These are phyloP conservation scores for Fusarium dlaminii DNA, from an alignment of 2,329 filamentous ascomycete genomes.

Conservation along the genomic window DNA sequence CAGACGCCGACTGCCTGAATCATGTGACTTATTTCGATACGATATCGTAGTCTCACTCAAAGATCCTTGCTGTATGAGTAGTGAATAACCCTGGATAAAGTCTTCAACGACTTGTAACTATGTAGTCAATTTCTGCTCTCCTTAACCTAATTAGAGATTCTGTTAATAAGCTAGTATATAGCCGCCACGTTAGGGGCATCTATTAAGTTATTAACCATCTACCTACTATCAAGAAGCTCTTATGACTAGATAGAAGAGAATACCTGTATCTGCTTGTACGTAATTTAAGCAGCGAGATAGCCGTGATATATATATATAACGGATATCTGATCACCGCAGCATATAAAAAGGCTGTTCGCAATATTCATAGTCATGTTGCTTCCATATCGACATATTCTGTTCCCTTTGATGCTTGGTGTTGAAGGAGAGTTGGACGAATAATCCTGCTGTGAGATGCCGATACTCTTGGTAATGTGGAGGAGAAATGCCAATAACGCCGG, in stretches of 20 bases:
- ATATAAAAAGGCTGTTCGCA: background rate
- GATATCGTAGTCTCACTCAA: too few species aligned
- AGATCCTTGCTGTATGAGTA: too few species aligned
- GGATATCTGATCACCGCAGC: background rate
- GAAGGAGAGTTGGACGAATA: background rate
- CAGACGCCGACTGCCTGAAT: too few species aligned
- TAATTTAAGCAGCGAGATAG: background rate
- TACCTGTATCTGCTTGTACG: background rate
- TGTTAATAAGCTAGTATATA: background rate
- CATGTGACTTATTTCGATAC: too few species aligned
- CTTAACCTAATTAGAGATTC: background rate
- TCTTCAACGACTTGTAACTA: too few species aligned
- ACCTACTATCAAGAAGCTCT: background rate
- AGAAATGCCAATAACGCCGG: background rate
- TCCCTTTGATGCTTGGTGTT: background rate
- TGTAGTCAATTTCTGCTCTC: too few species aligned
- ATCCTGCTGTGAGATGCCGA: background rate
- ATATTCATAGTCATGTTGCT: background rate
- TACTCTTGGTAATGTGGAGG: fast-evolving
- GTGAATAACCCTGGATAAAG: too few species aligned
- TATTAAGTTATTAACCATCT: background rate
- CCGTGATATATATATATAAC: background rate
- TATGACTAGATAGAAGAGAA: background rate
- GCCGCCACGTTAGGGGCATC: background rate
- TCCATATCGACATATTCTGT: background rate